Base-by-base conservation (phyloP, 2,329 filamentous ascomycete genomes). In the Colletotrichum limetticola region DNA sequence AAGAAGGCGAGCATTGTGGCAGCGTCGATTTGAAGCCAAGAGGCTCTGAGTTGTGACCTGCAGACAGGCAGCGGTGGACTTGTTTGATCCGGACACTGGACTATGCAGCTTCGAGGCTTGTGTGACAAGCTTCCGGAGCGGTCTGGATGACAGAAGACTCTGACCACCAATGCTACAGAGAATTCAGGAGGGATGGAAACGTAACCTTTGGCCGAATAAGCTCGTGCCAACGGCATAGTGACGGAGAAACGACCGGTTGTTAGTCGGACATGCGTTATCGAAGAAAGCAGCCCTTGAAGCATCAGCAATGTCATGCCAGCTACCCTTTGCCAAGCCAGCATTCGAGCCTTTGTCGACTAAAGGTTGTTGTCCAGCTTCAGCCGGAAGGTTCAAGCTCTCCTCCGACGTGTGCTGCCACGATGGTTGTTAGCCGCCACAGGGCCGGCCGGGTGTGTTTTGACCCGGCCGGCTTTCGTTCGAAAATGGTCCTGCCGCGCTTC, bases 191-290 rank as follows among this genome's bases (percentile, higher is more conserved):
- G 59, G 68, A 61, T 24, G 46, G 26, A 46, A 58, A 1, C 7
- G 30, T 12, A 42, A 26, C 37, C 37, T 42, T 42, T 42, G n/a
- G 57, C n/a, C 24, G 19, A 71, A 32, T 35, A 58, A 52, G 49
- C 56, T 71, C 56, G 57, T 26, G n/a, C 64, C 57, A 62, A 68
- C 57, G 26, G 30, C 56, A 28, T 42, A 6, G 30, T 63, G 19
- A 42, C 64, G 58, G 69, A 71, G 53, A 53, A 58, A n/a, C 30
- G 26, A 52, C 64, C 57, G 52, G 30, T 35, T 57, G 46, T 49
- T 32, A 46, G 22, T 32, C 46, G 58, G 49, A 19, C 12, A 26
- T 24, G 24, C 64, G 37, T 30, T 55, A 12, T 19, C 24, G n/a
- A 60, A 26, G 30, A 56, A 19, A 37, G 61, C 26, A 22, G 22